Evolutionary conservation across 129 eudicot species (phyloP).

Genomic region (Helianthus tuberosus): DNA sequence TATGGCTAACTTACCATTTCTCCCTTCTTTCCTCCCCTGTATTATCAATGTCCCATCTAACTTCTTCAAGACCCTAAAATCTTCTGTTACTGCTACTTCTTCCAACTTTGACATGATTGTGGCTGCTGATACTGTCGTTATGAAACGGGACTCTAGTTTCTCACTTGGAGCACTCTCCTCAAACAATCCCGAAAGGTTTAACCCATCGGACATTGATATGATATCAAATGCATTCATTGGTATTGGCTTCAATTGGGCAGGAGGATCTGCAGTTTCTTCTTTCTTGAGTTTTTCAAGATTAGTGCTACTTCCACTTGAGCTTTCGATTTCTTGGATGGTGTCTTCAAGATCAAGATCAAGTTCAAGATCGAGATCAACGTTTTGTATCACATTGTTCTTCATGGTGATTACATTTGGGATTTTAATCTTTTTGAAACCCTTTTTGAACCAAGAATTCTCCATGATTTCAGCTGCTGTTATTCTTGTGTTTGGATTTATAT

Average conservation of each 20-base stretch:
- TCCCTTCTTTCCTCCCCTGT: constrained; percentile 54
- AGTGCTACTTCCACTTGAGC: constrained; percentile 1
- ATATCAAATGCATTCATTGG: constrained; percentile 69
- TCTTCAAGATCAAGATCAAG: neutral
- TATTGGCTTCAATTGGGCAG: constrained; percentile 28
- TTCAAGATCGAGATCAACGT: constrained; percentile 33
- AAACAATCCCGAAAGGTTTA: constrained; percentile 61
- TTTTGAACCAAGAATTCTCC: constrained; percentile 61
- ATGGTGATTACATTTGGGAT: constrained; percentile 25
- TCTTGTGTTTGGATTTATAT: constrained; percentile 61
- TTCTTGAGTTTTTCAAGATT: constrained; percentile 14
- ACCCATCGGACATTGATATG: constrained; percentile 56
- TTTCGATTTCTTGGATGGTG: constrained; percentile 22
- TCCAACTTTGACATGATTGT: constrained; percentile 58
- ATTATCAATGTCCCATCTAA: constrained; percentile 52
- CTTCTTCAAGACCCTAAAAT: constrained; percentile 53
- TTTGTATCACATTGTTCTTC: constrained; percentile 18
- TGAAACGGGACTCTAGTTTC: constrained; percentile 45
- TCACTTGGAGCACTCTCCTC: constrained; percentile 29
- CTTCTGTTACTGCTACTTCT: constrained; percentile 50
- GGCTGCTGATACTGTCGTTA: constrained; percentile 42
- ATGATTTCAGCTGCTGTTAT: constrained; percentile 40
- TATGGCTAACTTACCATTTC: constrained; percentile 56
- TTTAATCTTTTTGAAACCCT: constrained; percentile 43
- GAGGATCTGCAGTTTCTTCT: neutral